Evolutionary conservation across 257 asterid genomes (phyloP), one percentile per base, ranked within the genome.

Genomic region (Apocynum venetum): DNA sequence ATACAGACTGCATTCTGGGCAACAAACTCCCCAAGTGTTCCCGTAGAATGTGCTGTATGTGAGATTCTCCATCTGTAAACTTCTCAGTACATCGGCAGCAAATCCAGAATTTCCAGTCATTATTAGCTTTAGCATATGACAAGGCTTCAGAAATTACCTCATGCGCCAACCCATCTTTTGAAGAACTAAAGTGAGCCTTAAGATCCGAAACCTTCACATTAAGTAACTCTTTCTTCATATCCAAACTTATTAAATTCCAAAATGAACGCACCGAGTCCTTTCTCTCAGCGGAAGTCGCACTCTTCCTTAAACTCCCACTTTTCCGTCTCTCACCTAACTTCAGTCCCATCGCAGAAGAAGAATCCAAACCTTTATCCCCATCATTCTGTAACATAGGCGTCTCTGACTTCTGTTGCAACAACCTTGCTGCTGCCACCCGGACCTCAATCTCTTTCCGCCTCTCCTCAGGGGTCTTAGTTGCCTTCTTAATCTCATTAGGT

Each of bases 371-470:
- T 82, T 84, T 89, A 56, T 90, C 92, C 80, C 83, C 89, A 60
- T 83, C 89, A 77, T 81, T 79, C 77, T 74, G 83, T 72, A 78
- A 74, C 15, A 75, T 73, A 76, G 85, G 80, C 13, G 85, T 78
- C 74, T 86, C 91, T 0, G 97, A 84, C 77, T 87, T 89, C 80
- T 90, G 93, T 86, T 92, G 96, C 89, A 90, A 79, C 79, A 92
- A 87, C 79, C 93, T 86, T 11, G 96, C 97, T 69, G 97, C 97
- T 11, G 96, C 96, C 63, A 90, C 96, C 71, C 90, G 90, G 65
- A 90, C 96, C 87, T 92, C 97, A 81, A 92, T 89, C 82, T 92
- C 97, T 82, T 88, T 89, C 90, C 97, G 86, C 78, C 91, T 86
- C 83, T 92, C 97, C 80, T 92, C 97, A 11, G 88, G 89, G 0